These are phyloP conservation scores for Rosa lucieae DNA, from an alignment of 306 rosid genomes.

Conservation along the genomic window DNA sequence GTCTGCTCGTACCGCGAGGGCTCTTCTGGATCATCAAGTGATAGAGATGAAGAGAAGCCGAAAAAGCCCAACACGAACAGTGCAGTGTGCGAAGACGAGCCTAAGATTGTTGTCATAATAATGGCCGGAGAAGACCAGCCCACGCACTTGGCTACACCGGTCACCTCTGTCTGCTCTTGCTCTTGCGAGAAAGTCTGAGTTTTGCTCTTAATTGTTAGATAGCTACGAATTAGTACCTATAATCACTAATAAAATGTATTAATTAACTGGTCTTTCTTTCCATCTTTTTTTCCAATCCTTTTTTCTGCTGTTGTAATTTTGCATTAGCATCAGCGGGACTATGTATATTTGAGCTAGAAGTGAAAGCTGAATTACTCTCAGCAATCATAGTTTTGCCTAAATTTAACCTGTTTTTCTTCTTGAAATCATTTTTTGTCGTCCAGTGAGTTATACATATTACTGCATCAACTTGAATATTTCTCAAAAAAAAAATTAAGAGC, in stretches of 20 bases:
- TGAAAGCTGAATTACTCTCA: not conserved
- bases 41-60: constrained; percentile 21
- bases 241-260: not conserved
- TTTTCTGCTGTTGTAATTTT: not conserved
- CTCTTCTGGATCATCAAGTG: constrained; percentile 22
- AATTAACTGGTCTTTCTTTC: not conserved
- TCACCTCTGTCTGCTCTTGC: not conserved
- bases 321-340: not conserved
- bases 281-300: not conserved
- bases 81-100: constrained; percentile 14
- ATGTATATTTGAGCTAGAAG: not conserved
- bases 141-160: constrained; percentile 43
- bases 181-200: constrained; percentile 1
- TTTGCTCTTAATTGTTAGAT: not conserved
- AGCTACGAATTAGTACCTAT: not conserved
- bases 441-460: no score
- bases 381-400: not conserved
- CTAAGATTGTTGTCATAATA: constrained; percentile 44
- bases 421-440: not conserved
- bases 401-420: not conserved
- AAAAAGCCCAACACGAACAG: not conserved
- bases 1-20: constrained; percentile 52
- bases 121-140: constrained; percentile 57
- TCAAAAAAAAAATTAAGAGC: not conserved
- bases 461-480: no score